Percentiles rank a stretch among this genome's conserved stretches.
Evolutionary conservation across 768 basidiomycete genomes (phyloP).

Genomic region (Cyclocybe cylindracea): DNA sequence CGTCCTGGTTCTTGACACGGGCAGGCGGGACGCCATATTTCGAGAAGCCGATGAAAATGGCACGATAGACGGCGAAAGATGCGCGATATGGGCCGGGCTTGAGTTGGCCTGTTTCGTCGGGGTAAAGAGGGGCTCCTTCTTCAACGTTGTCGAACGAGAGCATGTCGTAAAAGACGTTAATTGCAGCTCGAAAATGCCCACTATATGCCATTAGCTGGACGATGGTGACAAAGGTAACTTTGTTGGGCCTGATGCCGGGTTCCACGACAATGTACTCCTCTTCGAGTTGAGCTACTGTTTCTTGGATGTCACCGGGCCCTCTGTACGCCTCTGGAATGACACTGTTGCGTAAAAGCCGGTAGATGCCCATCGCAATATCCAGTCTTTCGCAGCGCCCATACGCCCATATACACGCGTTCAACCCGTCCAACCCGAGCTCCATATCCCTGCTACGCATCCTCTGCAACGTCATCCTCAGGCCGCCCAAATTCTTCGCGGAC

Average conservation of each 20-base stretch:
- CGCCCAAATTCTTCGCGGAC: conserved; percentile 43
- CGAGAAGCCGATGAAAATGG: conserved; percentile 75
- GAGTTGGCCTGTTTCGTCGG: conserved; percentile 25
- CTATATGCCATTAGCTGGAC: conserved; percentile 73
- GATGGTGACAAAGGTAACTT: conserved; percentile 65
- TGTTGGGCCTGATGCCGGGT: conserved; percentile 52
- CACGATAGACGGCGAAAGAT: conserved; percentile 60
- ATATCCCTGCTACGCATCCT: conserved; percentile 52
- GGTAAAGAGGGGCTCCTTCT: conserved; percentile 28
- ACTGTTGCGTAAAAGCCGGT: conserved; percentile 62
- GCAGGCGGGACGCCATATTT: conserved; percentile 48
- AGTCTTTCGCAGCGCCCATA: conserved; percentile 54
- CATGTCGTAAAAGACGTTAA: conserved; percentile 71
- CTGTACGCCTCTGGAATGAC: conserved; percentile 34
- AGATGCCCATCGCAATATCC: conserved; percentile 61
- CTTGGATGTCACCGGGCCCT: conserved; percentile 34
- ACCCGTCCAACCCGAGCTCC: conserved; percentile 60
- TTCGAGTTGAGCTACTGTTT: conserved; percentile 36
- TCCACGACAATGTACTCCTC: conserved; percentile 49
- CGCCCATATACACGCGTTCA: conserved; percentile 74
- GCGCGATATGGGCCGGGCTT: conserved; percentile 37
- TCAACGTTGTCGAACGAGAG: conserved; percentile 45
- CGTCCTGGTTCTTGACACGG: conserved; percentile 3
- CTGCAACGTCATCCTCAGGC: conserved; percentile 55
- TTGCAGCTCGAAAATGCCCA: conserved; percentile 59